These are phyloP conservation scores for Diaporthe destruens DNA, from an alignment of 2,329 filamentous ascomycete genomes.

Conservation along the genomic window DNA sequence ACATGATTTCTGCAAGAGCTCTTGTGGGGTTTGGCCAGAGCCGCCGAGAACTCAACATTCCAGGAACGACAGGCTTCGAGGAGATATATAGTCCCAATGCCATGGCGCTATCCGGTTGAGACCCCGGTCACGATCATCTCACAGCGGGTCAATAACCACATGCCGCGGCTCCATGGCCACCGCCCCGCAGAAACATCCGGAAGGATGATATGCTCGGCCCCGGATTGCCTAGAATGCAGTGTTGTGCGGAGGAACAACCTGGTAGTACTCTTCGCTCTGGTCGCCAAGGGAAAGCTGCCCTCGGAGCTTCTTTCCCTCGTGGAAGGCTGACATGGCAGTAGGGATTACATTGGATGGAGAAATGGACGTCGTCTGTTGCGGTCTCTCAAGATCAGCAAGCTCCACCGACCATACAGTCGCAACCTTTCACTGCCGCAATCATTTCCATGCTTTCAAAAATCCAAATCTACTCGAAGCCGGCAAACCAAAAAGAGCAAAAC, in stretches of 20 bases:
- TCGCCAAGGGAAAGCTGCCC: background rate
- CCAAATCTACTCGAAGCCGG: background rate
- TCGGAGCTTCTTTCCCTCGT: background rate
- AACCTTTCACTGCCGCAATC: too few relatives aligned
- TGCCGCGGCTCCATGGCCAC: constrained; percentile 15
- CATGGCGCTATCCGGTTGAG: background rate
- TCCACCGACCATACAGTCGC: background rate
- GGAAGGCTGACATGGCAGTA: too few relatives aligned
- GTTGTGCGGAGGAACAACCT: background rate
- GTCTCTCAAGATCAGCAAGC: background rate
- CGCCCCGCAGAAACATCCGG: background rate
- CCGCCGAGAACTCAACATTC: background rate
- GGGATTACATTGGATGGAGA: too few relatives aligned
- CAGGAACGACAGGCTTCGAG: background rate
- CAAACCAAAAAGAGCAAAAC: constrained; percentile 31
- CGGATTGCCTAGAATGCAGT: background rate
- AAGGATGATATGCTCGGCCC: background rate
- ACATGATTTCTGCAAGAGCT: constrained; percentile 8
- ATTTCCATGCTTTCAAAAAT: too few relatives aligned
- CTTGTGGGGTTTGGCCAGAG: background rate
- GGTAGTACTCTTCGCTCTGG: background rate
- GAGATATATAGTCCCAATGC: background rate
- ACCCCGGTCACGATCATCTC: constrained; percentile 1
- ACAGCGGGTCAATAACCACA: background rate
- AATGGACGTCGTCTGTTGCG: background rate